Conservation (phyloP, 306 rosid species). For the Clitoria ternatea region DNA sequence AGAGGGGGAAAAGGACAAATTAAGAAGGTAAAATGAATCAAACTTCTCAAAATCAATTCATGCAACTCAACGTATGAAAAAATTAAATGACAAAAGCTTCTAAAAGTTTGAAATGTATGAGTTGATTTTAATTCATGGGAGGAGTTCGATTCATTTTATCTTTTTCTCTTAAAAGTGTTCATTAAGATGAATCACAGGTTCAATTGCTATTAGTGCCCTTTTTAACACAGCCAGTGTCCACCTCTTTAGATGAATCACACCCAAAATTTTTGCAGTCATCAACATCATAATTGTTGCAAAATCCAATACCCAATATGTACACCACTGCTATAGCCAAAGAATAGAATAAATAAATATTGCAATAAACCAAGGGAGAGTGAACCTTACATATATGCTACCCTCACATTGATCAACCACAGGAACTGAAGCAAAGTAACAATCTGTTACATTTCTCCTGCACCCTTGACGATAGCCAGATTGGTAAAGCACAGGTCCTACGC, state of each 20-base stretch:
- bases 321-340: background rate
- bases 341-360: background rate
- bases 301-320: background rate
- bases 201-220: too few species aligned
- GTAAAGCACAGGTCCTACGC: slow-evolving; percentile 67
- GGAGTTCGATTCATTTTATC: too few species aligned
- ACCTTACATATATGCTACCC: slow-evolving; percentile 69
- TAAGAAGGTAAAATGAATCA: too few species aligned
- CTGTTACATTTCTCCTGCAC: slow-evolving; percentile 50
- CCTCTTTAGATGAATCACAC: background rate
- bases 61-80: too few species aligned
- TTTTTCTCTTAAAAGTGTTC: too few species aligned
- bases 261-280: background rate
- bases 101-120: too few species aligned
- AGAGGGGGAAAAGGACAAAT: too few species aligned
- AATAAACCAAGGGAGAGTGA: slow-evolving; percentile 19
- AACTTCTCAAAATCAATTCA: too few species aligned
- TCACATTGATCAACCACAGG: slow-evolving; percentile 82
- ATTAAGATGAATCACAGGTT: too few species aligned
- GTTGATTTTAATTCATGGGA: too few species aligned
- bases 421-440: slow-evolving; percentile 57
- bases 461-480: slow-evolving; percentile 65
- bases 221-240: background rate
- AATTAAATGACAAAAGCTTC: too few species aligned
- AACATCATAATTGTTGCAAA: background rate